Conservation (phyloP, 345 rosid species). For the Salix dunnii region DNA sequence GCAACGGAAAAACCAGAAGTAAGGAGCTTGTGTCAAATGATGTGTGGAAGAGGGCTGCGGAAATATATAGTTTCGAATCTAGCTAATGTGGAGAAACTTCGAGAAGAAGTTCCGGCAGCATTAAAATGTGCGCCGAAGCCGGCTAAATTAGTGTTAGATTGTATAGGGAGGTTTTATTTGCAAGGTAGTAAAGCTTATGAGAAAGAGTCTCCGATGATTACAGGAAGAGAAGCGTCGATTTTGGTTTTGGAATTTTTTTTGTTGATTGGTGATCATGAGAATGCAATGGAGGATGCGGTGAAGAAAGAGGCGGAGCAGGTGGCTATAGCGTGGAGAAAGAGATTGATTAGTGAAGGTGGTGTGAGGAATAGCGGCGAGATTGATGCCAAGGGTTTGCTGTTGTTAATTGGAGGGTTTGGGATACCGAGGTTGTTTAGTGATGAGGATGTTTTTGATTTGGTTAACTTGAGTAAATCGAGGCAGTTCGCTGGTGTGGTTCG, state of each 20-base stretch:
- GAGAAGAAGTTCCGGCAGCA: slow-evolving; percentile 50
- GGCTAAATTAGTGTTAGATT: slow-evolving; percentile 64
- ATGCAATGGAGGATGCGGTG: slow-evolving; percentile 11
- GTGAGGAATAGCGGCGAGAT: slow-evolving; percentile 36
- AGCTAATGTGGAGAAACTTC: slow-evolving; percentile 35
- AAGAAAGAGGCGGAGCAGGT: slow-evolving; percentile 45
- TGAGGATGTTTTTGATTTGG: slow-evolving; percentile 57
- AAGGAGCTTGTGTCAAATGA: slow-evolving; percentile 33
- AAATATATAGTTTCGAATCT: slow-evolving; percentile 40
- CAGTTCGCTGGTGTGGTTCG: slow-evolving; percentile 42
- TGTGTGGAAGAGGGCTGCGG: slow-evolving; percentile 55
- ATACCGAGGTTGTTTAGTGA: slow-evolving; percentile 46
- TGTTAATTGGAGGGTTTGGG: slow-evolving; percentile 59
- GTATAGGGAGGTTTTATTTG: slow-evolving; percentile 58
- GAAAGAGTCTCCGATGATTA: slow-evolving; percentile 41
- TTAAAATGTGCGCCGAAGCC: slow-evolving; percentile 52
- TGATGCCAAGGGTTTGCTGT: slow-evolving; percentile 75
- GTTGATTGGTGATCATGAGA: slow-evolving; percentile 19
- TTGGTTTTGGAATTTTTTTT: slow-evolving; percentile 54
- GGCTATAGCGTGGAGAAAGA: slow-evolving; percentile 62
- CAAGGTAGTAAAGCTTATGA: slow-evolving; percentile 56
- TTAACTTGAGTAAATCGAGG: slow-evolving; percentile 35
- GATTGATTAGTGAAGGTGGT: slow-evolving; percentile 64
- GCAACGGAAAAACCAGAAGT: slow-evolving; percentile 27
- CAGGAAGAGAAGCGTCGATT: slow-evolving; percentile 52